Evolutionary conservation across 169 alveolate genomes (phyloP), one percentile per base, ranked within the genome.

Genomic region (Cardiosporidium cionae): DNA sequence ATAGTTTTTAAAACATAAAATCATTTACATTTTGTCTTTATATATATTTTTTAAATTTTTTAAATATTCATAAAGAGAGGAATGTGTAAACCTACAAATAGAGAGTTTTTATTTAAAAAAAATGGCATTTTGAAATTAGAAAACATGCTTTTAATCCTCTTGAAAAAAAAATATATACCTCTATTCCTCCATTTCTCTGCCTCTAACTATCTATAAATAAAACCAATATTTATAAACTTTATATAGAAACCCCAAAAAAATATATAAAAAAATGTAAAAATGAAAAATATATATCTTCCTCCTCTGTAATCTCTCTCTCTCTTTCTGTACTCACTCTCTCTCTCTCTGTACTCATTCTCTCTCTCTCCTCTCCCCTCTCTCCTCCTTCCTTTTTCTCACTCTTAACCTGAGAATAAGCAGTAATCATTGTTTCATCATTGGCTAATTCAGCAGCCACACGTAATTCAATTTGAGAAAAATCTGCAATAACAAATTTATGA

Each of bases 381-480:
- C 63, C 25, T 9, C 22, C 52, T 44, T 52, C 64, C 6, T 37
- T 65, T 44, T 52, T 52, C 33, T 29, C n/a, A 64, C 74, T 22
- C 32, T 66, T 32, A 1, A 74, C 87, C 52, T 79, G 80, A 63
- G 68, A 65, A 65, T 89, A 89, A 63, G 94, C 94, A 28, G 87
- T 86, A 3, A 88, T 85, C 94, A 89, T 89, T 28, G 70, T 83
- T 29, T 83, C 87, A 58, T 89, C 94, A 37, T 83, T 74, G 7
- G 94, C 87, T 27, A 89, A 87, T 44, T 89, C 94, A 0, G 94
- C 94, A 1, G 94, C 94, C 33, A 89, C 87, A 9, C 93, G 79
- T 62, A 89, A 71, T 87, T 89, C 94, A 29, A 89, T 89, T 52
- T 89, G 94, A 27, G 89, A 86, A 86, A 89, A 88, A 72, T 89